Evolutionary conservation across 257 asterid species (phyloP).

Genomic region (Solanum arcanum): DNA sequence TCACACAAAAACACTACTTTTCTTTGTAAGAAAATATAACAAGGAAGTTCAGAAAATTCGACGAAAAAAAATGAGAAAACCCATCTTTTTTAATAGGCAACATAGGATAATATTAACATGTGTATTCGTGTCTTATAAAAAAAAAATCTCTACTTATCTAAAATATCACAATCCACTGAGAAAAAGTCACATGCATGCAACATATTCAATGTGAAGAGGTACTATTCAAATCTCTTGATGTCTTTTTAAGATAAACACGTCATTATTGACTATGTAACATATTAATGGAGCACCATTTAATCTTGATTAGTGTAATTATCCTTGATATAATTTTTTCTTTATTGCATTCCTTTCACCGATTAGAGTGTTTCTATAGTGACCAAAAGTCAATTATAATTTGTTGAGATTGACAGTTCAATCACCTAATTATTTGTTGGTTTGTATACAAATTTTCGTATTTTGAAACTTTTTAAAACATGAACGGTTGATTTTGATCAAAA

Average conservation of each 20-base stretch:
- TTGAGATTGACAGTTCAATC: neutral
- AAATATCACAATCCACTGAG: neutral
- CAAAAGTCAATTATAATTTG: no score
- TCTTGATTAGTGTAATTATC: neutral
- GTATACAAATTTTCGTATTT: neutral
- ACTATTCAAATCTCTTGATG: neutral
- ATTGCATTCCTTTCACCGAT: no score
- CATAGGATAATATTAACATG: neutral
- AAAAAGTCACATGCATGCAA: neutral
- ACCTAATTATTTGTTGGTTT: no score
- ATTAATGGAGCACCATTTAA: neutral
- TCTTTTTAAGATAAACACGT: neutral
- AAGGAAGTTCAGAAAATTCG: neutral
- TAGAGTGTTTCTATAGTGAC: neutral
- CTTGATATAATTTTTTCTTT: neutral
- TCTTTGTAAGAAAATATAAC: neutral
- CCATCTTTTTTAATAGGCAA: neutral
- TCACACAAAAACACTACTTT: neutral
- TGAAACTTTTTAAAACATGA: neutral
- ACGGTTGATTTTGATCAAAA: neutral
- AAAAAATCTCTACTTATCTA: neutral
- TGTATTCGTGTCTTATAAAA: neutral
- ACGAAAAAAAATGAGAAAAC: neutral
- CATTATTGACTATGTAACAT: neutral
- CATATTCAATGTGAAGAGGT: neutral